phyloP scores from a whole-genome alignment of 257 asterid genomes.

The Forsythia suspensa region DNA sequence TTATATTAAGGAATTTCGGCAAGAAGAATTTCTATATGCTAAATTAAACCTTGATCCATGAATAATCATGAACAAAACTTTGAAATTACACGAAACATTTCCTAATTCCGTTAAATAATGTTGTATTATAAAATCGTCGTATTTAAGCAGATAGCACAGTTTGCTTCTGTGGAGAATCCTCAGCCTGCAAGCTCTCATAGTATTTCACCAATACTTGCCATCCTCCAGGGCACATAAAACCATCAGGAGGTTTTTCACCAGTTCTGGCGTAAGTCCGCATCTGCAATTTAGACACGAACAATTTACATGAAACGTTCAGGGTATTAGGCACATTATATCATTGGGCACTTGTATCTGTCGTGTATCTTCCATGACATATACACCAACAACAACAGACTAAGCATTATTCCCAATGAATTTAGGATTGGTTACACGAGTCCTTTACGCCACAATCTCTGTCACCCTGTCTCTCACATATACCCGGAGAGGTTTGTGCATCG shows the following conservation, averaged over 20 bases:
- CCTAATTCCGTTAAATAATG: neutral
- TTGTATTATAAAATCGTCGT: neutral
- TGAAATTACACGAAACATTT: neutral
- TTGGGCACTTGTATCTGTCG: neutral
- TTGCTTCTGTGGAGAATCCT: conserved; percentile 50
- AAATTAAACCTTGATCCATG: conserved; percentile 17
- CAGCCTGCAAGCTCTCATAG: conserved; percentile 74
- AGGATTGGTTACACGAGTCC: neutral
- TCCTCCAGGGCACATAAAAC: conserved; percentile 85
- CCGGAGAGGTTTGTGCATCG: no score
- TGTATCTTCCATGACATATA: neutral
- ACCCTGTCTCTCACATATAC: neutral
- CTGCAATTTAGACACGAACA: conserved; percentile 32
- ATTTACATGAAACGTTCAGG: neutral
- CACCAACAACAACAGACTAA: no score
- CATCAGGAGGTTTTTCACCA: conserved; percentile 82
- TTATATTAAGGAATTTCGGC: neutral
- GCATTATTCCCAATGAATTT: neutral
- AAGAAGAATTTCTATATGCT: conserved; percentile 7
- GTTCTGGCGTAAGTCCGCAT: conserved; percentile 74
- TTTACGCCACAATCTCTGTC: neutral
- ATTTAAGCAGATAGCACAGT: conserved; percentile 47
- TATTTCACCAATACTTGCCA: conserved; percentile 79
- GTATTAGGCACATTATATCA: neutral
- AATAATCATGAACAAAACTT: conserved; percentile 19